Conservation (phyloP, 1,284 basidiomycete species). For the Heliocybe sulcata region DNA sequence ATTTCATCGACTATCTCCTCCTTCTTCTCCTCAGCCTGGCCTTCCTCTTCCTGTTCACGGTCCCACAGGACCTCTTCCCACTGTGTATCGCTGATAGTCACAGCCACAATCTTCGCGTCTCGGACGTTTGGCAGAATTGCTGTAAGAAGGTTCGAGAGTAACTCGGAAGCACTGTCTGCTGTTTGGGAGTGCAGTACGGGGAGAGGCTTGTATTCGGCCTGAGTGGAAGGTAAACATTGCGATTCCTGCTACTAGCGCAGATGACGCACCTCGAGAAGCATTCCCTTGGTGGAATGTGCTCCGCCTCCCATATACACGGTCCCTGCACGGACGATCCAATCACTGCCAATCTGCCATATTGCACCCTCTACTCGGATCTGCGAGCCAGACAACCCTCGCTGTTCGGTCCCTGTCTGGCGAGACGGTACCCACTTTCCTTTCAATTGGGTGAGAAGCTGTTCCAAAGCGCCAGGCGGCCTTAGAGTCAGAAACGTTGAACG, state of each 20-base stretch:
- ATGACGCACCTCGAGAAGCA: slow-evolving; percentile 63
- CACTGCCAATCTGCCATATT: slow-evolving; percentile 64
- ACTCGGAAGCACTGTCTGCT: slow-evolving; percentile 57
- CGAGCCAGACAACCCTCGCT: slow-evolving; percentile 40
- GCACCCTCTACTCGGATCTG: slow-evolving; percentile 64
- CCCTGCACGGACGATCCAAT: slow-evolving; percentile 75
- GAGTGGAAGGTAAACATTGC: background rate
- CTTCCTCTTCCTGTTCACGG: slow-evolving; percentile 36
- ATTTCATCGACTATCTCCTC: slow-evolving; percentile 33
- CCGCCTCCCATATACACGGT: slow-evolving; percentile 70
- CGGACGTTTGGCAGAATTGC: slow-evolving; percentile 64
- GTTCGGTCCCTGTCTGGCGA: slow-evolving; percentile 41
- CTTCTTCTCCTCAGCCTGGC: slow-evolving; percentile 15
- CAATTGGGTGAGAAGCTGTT: slow-evolving; percentile 62
- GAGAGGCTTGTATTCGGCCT: slow-evolving; percentile 76
- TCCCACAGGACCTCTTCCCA: slow-evolving; percentile 77
- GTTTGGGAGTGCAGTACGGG: slow-evolving; percentile 52
- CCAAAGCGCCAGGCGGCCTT: slow-evolving; percentile 61
- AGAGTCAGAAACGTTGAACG: slow-evolving; percentile 69
- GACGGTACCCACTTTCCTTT: slow-evolving; percentile 69
- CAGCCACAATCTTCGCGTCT: slow-evolving; percentile 64
- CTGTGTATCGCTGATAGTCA: slow-evolving; percentile 64
- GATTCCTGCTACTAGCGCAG: background rate
- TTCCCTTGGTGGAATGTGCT: slow-evolving; percentile 50
- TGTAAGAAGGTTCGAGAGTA: slow-evolving; percentile 64